Evolutionary conservation across 371 early-diverging fungal species (phyloP), one percentile per base, ranked within the genome.

Genomic region (Mortierella polycephala): DNA sequence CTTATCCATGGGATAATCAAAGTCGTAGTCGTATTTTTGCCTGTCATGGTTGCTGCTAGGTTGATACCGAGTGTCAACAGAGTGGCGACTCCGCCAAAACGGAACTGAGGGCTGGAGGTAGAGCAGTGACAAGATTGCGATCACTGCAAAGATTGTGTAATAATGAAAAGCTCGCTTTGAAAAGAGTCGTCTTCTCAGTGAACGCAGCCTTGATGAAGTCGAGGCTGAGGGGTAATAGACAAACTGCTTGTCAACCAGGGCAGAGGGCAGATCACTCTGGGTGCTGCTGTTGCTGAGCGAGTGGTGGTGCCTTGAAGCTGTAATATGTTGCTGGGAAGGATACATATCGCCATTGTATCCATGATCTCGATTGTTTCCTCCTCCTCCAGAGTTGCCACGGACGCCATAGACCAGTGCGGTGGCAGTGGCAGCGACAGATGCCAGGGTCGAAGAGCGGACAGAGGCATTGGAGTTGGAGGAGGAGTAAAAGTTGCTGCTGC

Each of bases 161-260:
- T 53, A 72, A 62, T 49, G 54, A 12, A 79, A 13, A 7, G 65
- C 69, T 21, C 53, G 54, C 37, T 60, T 63, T 16, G 73, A 62
- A 21, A 68, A 57, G 5, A 79, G 59, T 57, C 79, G 51, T 58
- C 55, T 64, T 42, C 69, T 60, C 9, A 79, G 11, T 20, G 79
- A 72, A 23, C 73, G 72, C 54, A 71, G 47, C 45, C 76, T 59
- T 16, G 76, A 71, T 4, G 67, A 65, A 20, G 64, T 30, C 10
- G 69, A 56, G 2, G 69, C 44, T 5, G 62, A 53, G 8, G 77
- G 71, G 47, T 79, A 72, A 55, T 72, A 79, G 57, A 79, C 58
- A 40, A 71, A 69, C 41, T 79, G 79, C 64, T 79, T 79, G 59
- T 79, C 79, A 42, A 79, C 79, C 11, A 79, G 68, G 11, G 79